phyloP scores from a whole-genome alignment of 176 grass and related monocot genomes.

The Elymus sibiricus region DNA sequence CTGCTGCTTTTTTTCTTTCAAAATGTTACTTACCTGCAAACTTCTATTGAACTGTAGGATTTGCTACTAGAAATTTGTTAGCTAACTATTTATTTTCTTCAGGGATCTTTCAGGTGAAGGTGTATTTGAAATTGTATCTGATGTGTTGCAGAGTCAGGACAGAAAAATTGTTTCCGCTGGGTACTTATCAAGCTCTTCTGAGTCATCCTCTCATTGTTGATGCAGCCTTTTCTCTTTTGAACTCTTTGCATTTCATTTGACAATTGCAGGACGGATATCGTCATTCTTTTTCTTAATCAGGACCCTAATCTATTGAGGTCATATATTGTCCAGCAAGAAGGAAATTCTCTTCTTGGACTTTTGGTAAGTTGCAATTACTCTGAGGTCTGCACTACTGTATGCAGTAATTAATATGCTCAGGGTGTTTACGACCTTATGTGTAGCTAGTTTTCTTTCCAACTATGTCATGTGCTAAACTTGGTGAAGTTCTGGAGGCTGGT shows the following conservation, averaged over 20 bases:
- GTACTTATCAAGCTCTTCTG: constrained; percentile 44
- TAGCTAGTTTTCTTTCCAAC: constrained; percentile 6
- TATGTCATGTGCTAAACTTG: neutral
- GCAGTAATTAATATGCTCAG: neutral
- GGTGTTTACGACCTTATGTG: neutral
- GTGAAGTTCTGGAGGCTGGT: neutral
- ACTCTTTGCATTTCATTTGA: constrained; percentile 30
- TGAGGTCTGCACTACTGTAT: constrained; percentile 12
- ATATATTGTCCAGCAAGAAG: constrained; percentile 97
- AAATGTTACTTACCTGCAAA: neutral
- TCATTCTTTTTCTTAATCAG: constrained; percentile 98
- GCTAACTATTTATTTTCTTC: constrained; percentile 37
- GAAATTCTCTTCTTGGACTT: constrained; percentile 90
- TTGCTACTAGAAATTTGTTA: neutral
- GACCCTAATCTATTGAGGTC: constrained; percentile 90
- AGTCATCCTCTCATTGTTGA: constrained; percentile 8
- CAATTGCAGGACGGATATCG: constrained; percentile 89
- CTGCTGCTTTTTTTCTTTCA: constrained; percentile 16
- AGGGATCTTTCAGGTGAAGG: constrained; percentile 98
- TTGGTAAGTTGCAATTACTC: constrained; percentile 52
- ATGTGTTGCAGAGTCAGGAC: constrained; percentile 85
- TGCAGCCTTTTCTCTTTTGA: neutral
- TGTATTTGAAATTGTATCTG: constrained; percentile 87
- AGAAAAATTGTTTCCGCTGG: constrained; percentile 90
- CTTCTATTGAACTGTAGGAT: neutral